Evolutionary conservation across 805 yeast species (phyloP), one percentile per base, ranked within the genome.

Genomic region (Torulaspora gathmanii): DNA sequence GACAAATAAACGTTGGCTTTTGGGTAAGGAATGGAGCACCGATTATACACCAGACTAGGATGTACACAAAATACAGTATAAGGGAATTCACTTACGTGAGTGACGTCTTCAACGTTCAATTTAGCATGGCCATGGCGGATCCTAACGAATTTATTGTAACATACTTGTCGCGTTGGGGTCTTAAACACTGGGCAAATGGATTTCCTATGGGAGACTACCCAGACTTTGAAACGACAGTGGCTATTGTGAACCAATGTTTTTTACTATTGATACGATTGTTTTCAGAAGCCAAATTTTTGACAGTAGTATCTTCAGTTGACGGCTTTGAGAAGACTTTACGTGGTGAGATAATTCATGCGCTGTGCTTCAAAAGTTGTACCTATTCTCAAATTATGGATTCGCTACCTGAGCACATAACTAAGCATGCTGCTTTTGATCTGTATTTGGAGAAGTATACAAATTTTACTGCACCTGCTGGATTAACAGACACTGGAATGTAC

Each of bases 1-100:
- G 96, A 0, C 97, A 93, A 57, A 85, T 91, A 7, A 83, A 86
- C 49, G 80, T 85, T 0, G 96, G 96, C 0, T 76, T 84, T 45
- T 91, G 98, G 98, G 96, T 91, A 0, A 76, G 98, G 57, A 91
- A 91, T 64, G 99, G 99, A 0, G 75, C 79, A 47, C 83, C 90
- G 33, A 80, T 88, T 4, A 73, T 84, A 33, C 80, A 82, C 20
- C 98, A 91, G 59, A 73, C 85, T 51, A 83, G 81, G 53, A 80
- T 89, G 45, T 91, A 91, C 61, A 76, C 84, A 31, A 82, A 79
- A 47, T 76, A 89, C 10, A 85, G 88, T 3, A 72, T 90, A 40
- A 71, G 97, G 44, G 97, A 90, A 51, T 78, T 79, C 49, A 95
- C 96, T 0, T 90, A 75, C 58, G 71, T 80, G 54, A 74, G 95